Conservation (phyloP, 2,329 filamentous ascomycete genomes). For the Hypomyces rosellus region DNA sequence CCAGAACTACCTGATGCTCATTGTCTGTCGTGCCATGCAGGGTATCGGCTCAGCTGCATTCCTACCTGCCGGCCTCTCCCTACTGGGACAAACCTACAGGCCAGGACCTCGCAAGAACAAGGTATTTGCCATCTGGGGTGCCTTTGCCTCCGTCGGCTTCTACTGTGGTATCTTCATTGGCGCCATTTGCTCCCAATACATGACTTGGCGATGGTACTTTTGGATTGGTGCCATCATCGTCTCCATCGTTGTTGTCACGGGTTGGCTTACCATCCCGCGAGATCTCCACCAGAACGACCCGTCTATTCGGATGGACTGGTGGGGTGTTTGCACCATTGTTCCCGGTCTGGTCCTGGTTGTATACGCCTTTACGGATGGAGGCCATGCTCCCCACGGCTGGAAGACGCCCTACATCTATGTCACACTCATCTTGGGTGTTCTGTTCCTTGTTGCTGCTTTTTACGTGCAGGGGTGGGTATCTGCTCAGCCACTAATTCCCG, state of each 20-base stretch:
- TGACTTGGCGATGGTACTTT: conserved; percentile 65
- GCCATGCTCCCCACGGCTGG: conserved; percentile 64
- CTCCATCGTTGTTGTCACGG: conserved; percentile 42
- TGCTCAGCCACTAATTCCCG: conserved; percentile 60
- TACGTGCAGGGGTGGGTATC: conserved; percentile 71
- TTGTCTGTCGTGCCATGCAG: conserved; percentile 67
- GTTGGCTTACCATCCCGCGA: conserved; percentile 33
- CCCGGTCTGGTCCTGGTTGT: conserved; percentile 63
- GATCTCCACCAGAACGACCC: conserved; percentile 21
- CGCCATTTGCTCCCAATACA: conserved; percentile 53
- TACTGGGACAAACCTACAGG: conserved; percentile 63
- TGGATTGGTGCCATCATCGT: conserved; percentile 50
- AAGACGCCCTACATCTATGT: conserved; percentile 65
- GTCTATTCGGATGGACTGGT: conserved; percentile 58
- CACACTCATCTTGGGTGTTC: conserved; percentile 55
- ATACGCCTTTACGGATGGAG: conserved; percentile 68
- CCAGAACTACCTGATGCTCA: conserved; percentile 60
- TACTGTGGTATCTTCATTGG: conserved; percentile 63
- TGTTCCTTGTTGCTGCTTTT: conserved; percentile 53
- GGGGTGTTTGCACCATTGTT: conserved; percentile 54
- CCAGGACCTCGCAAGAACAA: conserved; percentile 68
- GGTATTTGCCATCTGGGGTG: conserved; percentile 54
- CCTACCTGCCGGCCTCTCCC: conserved; percentile 59
- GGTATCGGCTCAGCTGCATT: conserved; percentile 69
- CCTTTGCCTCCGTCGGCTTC: conserved; percentile 53